These are phyloP conservation scores for Neocucurbitaria cava DNA, from an alignment of 2,329 filamentous ascomycete species.

Conservation along the genomic window DNA sequence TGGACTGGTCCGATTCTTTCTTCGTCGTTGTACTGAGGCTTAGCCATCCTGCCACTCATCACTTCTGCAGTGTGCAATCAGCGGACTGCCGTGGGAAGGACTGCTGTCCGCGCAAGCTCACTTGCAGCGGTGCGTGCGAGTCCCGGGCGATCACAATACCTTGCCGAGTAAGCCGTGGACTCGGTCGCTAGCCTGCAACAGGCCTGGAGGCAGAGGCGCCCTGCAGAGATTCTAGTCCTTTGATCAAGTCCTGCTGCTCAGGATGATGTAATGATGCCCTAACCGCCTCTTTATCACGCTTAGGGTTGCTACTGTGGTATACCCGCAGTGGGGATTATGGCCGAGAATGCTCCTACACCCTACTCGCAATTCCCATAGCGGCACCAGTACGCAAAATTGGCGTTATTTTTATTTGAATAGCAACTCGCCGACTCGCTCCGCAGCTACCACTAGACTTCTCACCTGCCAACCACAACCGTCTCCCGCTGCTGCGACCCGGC, in stretches of 20 bases:
- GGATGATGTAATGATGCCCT: slow-evolving; percentile 40
- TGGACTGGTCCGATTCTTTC: slow-evolving; percentile 1
- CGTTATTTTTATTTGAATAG: neutral
- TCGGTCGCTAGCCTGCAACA: slow-evolving; percentile 29
- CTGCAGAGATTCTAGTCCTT: slow-evolving; percentile 26
- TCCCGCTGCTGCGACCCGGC: slow-evolving; percentile 27
- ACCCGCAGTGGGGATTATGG: slow-evolving; percentile 16
- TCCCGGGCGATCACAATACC: slow-evolving; percentile 21
- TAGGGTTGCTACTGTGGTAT: slow-evolving; percentile 18
- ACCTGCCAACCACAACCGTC: neutral
- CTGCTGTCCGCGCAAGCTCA: slow-evolving; percentile 9
- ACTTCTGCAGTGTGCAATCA: slow-evolving; percentile 1
- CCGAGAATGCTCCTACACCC: slow-evolving; percentile 11
- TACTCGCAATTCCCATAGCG: neutral
- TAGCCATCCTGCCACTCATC: slow-evolving; percentile 4
- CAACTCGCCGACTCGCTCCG: neutral
- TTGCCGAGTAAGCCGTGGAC: slow-evolving; percentile 37
- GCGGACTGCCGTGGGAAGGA: slow-evolving; percentile 2
- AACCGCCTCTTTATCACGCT: slow-evolving; percentile 15
- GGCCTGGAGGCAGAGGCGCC: slow-evolving; percentile 21
- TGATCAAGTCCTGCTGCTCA: slow-evolving; percentile 16
- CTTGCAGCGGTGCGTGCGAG: slow-evolving; percentile 7
- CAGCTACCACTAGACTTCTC: neutral
- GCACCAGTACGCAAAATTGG: neutral
- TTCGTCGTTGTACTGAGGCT: neutral